phyloP scores from a whole-genome alignment of 352 stramenopile species.

The Hyphochytrium catenoides region DNA sequence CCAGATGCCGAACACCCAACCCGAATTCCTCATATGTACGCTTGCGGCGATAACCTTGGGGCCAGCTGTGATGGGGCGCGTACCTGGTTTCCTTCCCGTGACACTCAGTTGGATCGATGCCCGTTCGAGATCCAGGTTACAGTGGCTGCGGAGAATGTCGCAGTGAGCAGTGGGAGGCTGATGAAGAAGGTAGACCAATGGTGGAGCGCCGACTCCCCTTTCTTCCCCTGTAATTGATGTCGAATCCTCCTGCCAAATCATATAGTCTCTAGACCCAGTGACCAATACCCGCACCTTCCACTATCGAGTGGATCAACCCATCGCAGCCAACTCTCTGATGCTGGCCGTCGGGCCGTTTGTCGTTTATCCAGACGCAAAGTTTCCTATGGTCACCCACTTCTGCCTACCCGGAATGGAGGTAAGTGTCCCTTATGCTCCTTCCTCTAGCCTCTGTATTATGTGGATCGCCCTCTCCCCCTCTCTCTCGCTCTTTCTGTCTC shows the following conservation, averaged over 20 bases:
- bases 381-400: constrained; percentile 56
- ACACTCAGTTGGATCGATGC: constrained; percentile 38
- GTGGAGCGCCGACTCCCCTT: no score
- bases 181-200: constrained; percentile 51
- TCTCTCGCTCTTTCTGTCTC: no score
- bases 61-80: constrained; percentile 46
- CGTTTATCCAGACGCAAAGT: constrained; percentile 37
- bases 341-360: constrained; percentile 29
- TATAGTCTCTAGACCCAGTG: no score
- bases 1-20: constrained; percentile 28
- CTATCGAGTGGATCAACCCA: no score
- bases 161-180: constrained; percentile 51
- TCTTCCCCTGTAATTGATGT: no score
- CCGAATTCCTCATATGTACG: constrained; percentile 56
- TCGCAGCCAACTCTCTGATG: background rate
- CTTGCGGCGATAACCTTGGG: constrained; percentile 46
- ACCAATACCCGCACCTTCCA: no score
- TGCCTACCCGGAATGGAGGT: constrained; percentile 36
- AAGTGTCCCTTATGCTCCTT: no score
- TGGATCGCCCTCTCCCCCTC: no score
- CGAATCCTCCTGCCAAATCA: no score
- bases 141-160: constrained; percentile 48
- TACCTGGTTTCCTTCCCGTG: constrained; percentile 55
- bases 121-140: constrained; percentile 42
- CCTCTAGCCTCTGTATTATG: no score